Percentiles rank a stretch among this genome's conserved stretches.
These are phyloP conservation scores for Ilyonectria sp. DNA, from an alignment of 2,329 filamentous ascomycete species.

Conservation along the genomic window DNA sequence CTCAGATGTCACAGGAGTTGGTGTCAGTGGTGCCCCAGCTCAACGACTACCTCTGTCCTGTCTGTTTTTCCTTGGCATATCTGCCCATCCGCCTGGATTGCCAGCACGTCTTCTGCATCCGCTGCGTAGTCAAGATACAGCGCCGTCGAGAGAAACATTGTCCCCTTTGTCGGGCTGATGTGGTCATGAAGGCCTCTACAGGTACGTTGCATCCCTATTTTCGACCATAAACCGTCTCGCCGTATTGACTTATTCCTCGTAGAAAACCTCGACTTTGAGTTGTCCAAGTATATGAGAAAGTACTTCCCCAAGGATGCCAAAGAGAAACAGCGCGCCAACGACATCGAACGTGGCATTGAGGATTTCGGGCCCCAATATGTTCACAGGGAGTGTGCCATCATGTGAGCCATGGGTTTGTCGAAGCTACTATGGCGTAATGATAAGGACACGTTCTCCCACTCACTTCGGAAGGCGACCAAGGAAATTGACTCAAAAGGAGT, in stretches of 20 bases:
- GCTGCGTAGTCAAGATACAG: slow-evolving; percentile 86
- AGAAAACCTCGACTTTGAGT: slow-evolving; percentile 79
- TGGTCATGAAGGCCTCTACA: slow-evolving; percentile 78
- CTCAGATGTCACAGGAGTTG: slow-evolving; percentile 80
- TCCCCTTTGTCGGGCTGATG: slow-evolving; percentile 81
- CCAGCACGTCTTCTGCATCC: slow-evolving; percentile 85
- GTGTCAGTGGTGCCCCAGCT: slow-evolving; percentile 83
- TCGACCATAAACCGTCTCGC: slow-evolving; percentile 4
- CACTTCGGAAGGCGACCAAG: background rate
- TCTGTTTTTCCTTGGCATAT: slow-evolving; percentile 86
- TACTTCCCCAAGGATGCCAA: slow-evolving; percentile 83
- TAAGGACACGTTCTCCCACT: background rate
- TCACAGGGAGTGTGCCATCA: slow-evolving; percentile 71
- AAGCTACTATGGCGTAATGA: background rate
- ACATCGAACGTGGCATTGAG: slow-evolving; percentile 81
- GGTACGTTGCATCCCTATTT: slow-evolving; percentile 58
- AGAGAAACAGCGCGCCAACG: slow-evolving; percentile 79
- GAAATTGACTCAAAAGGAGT: background rate
- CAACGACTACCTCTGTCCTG: slow-evolving; percentile 87
- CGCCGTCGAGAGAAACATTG: slow-evolving; percentile 77
- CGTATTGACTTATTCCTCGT: background rate
- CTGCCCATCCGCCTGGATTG: slow-evolving; percentile 85
- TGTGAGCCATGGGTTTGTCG: slow-evolving; percentile 60
- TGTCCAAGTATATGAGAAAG: slow-evolving; percentile 78
- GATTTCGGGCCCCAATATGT: slow-evolving; percentile 78